These are phyloP conservation scores for Abelmoschus esculentus DNA, from an alignment of 345 rosid species.

Conservation along the genomic window DNA sequence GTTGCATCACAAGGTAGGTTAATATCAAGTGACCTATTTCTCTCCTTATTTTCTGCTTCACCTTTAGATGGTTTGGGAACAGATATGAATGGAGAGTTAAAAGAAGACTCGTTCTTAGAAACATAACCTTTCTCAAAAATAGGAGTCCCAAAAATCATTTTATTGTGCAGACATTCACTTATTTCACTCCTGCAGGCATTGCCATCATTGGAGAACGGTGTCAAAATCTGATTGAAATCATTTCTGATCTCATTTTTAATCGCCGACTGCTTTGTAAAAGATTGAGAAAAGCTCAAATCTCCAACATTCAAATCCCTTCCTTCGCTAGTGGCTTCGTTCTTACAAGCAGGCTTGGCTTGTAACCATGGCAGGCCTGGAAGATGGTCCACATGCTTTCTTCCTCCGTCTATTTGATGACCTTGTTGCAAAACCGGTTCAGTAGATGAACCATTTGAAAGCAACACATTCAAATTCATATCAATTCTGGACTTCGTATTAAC, in stretches of 20 bases:
- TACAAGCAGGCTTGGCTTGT: conserved; percentile 33
- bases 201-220: conserved; percentile 26
- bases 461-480: conserved; percentile 44
- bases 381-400: conserved; percentile 36
- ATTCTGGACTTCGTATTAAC: conserved; percentile 25
- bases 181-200: conserved; percentile 28
- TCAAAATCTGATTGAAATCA: conserved; percentile 18
- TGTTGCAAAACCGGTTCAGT: conserved; percentile 22
- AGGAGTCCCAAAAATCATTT: conserved; percentile 55
- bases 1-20: conserved; percentile 69
- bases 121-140: conserved; percentile 29
- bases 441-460: conserved; percentile 32
- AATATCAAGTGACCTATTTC: conserved; percentile 50
- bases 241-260: conserved; percentile 30
- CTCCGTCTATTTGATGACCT: conserved; percentile 36
- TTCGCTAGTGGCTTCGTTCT: conserved; percentile 26
- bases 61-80: conserved; percentile 29
- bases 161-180: conserved; percentile 27
- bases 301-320: conserved; percentile 39
- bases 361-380: conserved; percentile 58
- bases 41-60: conserved; percentile 30
- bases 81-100: conserved; percentile 25
- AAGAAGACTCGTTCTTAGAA: conserved; percentile 34
- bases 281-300: conserved; percentile 25
- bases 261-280: conserved; percentile 29